phyloP scores from a whole-genome alignment of 805 yeast species.

The Komagataella ulmi region DNA sequence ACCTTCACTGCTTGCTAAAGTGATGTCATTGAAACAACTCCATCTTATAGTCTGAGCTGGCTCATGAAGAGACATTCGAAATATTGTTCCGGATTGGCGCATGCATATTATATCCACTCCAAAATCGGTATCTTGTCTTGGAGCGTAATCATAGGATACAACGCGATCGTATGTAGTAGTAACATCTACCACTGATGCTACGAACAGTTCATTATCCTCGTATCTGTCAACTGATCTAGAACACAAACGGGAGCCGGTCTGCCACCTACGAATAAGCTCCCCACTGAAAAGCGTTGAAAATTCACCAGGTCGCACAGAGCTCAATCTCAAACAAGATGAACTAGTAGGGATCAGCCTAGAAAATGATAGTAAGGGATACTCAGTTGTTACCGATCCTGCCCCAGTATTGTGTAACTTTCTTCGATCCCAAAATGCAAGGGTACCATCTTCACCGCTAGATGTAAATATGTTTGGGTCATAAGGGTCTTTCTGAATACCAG shows the following conservation, averaged over 20 bases:
- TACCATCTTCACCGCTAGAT: conserved; percentile 73
- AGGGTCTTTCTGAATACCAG: conserved; percentile 58
- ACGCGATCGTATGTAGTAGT: conserved; percentile 72
- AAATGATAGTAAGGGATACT: conserved; percentile 47
- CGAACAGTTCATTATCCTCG: conserved; percentile 41
- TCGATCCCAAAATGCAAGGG: conserved; percentile 73
- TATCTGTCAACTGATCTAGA: conserved; percentile 22
- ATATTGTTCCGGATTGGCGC: conserved; percentile 83
- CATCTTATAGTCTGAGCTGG: conserved; percentile 50
- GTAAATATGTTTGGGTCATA: conserved; percentile 55
- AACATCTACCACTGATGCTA: conserved; percentile 62
- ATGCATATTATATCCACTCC: conserved; percentile 67
- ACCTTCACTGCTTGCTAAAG: conserved; percentile 47
- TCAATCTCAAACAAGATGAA: conserved; percentile 57
- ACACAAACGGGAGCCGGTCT: conserved; percentile 30
- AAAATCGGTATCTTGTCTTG: conserved; percentile 31
- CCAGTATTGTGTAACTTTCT: conserved; percentile 28
- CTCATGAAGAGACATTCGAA: conserved; percentile 63
- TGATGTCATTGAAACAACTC: conserved; percentile 55
- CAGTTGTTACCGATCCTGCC: conserved; percentile 17
- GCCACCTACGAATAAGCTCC: conserved; percentile 69
- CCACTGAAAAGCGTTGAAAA: conserved; percentile 74
- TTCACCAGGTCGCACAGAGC: conserved; percentile 54
- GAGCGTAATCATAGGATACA: conserved; percentile 75
- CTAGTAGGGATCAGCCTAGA: conserved; percentile 49